Conservation (phyloP, 179 eudicot species). For the Carnegiea gigantea region DNA sequence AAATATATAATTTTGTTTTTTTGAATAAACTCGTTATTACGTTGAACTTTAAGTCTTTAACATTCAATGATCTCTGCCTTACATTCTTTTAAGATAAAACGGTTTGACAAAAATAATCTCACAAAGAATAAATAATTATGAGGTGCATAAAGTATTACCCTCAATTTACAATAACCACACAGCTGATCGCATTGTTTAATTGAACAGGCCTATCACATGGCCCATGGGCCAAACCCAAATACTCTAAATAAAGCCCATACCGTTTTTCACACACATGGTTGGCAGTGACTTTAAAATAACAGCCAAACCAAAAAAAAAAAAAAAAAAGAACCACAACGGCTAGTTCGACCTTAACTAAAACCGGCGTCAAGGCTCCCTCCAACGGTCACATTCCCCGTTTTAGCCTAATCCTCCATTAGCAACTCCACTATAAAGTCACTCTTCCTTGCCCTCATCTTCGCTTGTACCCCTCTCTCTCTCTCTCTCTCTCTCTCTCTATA, state of each 20-base stretch:
- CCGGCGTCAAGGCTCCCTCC: conserved; percentile 24
- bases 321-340: conserved; percentile 37
- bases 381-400: conserved; percentile 53
- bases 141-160: no score
- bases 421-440: conserved; percentile 24
- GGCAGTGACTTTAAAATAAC: no score
- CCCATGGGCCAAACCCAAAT: not conserved
- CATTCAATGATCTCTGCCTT: no score
- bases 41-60: no score
- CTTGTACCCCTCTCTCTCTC: not conserved
- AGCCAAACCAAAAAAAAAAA: not conserved
- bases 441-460: not conserved
- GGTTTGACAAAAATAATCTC: no score
- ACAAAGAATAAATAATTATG: no score
- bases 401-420: conserved; percentile 6
- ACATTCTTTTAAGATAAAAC: no score
- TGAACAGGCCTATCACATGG: not conserved
- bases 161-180: no score
- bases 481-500: conserved; percentile 1
- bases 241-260: not conserved
- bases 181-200: no score
- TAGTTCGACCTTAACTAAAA: conserved; percentile 21
- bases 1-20: no score
- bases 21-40: no score
- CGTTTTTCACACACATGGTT: no score